Evolutionary conservation across 1,139 yeast genomes (phyloP).

Genomic region (Kodamaea arcana): DNA sequence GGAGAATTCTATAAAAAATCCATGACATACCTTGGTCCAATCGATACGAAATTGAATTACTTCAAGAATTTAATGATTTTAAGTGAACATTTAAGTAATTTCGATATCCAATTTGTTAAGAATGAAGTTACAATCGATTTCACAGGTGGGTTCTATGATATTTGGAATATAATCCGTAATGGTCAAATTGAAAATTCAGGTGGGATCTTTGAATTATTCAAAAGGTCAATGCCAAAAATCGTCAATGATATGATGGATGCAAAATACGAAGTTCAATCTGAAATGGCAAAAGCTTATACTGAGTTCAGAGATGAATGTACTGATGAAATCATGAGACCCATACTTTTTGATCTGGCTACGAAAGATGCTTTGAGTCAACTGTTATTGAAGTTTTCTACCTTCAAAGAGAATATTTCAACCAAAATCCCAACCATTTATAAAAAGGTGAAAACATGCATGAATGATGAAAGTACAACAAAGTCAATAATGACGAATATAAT

Average conservation of each 20-base stretch:
- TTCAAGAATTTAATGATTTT: conserved; percentile 69
- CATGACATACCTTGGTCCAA: conserved; percentile 35
- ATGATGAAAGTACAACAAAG: conserved; percentile 28
- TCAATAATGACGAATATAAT: conserved; percentile 11
- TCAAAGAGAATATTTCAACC: conserved; percentile 47
- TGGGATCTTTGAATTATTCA: conserved; percentile 56
- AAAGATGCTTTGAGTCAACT: conserved; percentile 6
- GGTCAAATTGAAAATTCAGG: conserved; percentile 35
- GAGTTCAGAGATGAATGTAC: conserved; percentile 48
- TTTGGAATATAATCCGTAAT: conserved; percentile 43
- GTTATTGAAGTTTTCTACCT: conserved; percentile 14
- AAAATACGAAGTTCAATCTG: conserved; percentile 68
- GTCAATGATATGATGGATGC: conserved; percentile 86
- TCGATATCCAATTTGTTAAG: conserved; percentile 75
- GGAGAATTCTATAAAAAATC: conserved; percentile 46
- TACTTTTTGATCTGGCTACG: conserved; percentile 21
- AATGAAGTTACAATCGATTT: conserved; percentile 77
- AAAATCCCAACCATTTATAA: conserved; percentile 54
- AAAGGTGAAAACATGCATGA: conserved; percentile 48
- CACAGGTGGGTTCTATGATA: conserved; percentile 61
- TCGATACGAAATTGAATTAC: conserved; percentile 64
- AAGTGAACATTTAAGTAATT: conserved; percentile 66
- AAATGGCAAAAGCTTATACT: conserved; percentile 66
- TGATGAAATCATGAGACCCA: conserved; percentile 32
- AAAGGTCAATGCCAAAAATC: conserved; percentile 76